Conservation (phyloP, 164 flowering plant species). For the Umbilicus rupestris region DNA sequence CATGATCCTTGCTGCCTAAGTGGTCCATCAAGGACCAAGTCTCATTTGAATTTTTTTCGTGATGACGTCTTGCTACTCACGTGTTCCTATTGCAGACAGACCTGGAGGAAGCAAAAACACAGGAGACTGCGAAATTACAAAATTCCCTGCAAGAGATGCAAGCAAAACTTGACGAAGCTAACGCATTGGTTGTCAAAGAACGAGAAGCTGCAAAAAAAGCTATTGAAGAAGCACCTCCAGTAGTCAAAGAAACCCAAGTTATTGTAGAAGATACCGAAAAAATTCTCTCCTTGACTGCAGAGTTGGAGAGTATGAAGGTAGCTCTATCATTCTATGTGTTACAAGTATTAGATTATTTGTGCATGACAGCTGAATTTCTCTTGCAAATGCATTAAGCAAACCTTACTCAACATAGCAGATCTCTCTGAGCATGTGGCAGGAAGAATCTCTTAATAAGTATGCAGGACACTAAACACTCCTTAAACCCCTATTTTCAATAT, state of each 20-base stretch:
- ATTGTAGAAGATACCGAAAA: slow-evolving; percentile 41
- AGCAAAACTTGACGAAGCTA: slow-evolving; percentile 36
- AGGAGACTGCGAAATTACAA: slow-evolving; percentile 32
- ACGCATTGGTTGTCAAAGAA: slow-evolving; percentile 37
- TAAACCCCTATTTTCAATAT: too few relatives aligned
- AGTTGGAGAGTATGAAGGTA: slow-evolving; percentile 43
- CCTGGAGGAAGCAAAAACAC: slow-evolving; percentile 41
- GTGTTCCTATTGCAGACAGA: slow-evolving; percentile 29
- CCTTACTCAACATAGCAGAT: neutral
- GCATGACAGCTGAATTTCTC: neutral
- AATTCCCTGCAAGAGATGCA: slow-evolving; percentile 33
- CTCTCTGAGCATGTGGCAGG: neutral
- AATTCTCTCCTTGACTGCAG: slow-evolving; percentile 32
- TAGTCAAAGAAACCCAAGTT: slow-evolving; percentile 39
- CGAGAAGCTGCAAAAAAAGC: slow-evolving; percentile 40
- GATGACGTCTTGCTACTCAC: slow-evolving; percentile 8
- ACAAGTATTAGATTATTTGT: neutral
- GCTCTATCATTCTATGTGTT: neutral
- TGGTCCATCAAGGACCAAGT: neutral
- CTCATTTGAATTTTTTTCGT: slow-evolving; percentile 3
- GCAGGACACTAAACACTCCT: neutral
- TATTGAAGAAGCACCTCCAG: slow-evolving; percentile 45
- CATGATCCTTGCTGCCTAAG: neutral
- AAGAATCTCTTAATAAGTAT: neutral
- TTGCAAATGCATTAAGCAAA: neutral